Evolutionary conservation across 371 early-diverging fungal genomes (phyloP), one percentile per base, ranked within the genome.

Genomic region (Vairimorpha necatrix): DNA sequence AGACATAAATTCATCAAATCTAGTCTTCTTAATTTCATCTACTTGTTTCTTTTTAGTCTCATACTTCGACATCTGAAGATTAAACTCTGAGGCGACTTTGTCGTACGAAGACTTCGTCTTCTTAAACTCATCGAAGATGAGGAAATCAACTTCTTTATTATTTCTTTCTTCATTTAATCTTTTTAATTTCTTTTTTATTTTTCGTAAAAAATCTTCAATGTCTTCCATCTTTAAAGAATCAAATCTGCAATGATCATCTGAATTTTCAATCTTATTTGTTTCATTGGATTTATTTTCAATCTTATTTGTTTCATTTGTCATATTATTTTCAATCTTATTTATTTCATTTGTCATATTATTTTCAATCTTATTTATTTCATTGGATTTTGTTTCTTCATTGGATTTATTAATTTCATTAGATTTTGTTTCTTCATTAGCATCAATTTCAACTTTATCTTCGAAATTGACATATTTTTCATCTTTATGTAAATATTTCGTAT

Each of bases 1-100:
- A 11, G 87, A 86, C 94, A 96, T 94, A 82, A 99, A 99, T 84
- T 92, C 91, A 39, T 90, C 90, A 16, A 92, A 82, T 47, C 98
- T 88, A 70, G 86, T 81, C 61, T 91, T 91, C 26, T 92, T 89
- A 65, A 95, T 83, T 9, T 84, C 84, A 71, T 93, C 94, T 60
- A 90, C 89, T 67, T 86, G 83, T 18, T 50, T 39, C 16, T 62
- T 78, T 38, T 60, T 67, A 4, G 9, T 42, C n/a, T 67, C 61
- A 20, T 74, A 56, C 22, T 69, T 65, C 24, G 9, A 20, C 48
- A 63, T 58, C 26, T 71, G 53, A 22, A 36, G 28, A 18, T 53
- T 39, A 39, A 67, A 70, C 16, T 69, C 47, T 20, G 53, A 50
- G 26, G 58, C 70, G 26, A 71, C 74, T 72, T 77, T 70, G 2